Evolutionary conservation across 2,329 filamentous ascomycete species (phyloP).

Genomic region (Emergomyces orientalis): DNA sequence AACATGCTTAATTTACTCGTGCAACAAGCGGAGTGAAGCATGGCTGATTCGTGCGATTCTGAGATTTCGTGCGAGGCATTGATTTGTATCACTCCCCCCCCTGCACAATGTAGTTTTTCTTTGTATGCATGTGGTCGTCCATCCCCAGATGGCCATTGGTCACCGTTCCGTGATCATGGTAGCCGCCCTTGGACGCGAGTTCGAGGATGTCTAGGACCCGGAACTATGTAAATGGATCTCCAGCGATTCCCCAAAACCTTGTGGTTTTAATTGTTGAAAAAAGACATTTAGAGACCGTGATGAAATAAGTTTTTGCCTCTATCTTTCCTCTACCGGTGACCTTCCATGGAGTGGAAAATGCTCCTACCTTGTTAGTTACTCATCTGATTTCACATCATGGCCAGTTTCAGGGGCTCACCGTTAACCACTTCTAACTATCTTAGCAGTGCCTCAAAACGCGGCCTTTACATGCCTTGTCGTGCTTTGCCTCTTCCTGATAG

Average conservation of each 20-base stretch:
- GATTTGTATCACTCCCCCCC: not conserved
- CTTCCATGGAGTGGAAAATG: not conserved
- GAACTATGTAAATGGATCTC: not conserved
- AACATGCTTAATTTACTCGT: not conserved
- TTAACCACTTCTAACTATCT: not conserved
- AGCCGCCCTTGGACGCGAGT: not conserved
- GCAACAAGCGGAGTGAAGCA: not conserved
- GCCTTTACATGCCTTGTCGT: not conserved
- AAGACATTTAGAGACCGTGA: not conserved
- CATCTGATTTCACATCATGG: not conserved
- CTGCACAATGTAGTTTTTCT: not conserved
- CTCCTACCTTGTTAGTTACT: not conserved
- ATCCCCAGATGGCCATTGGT: not conserved
- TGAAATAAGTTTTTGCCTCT: not conserved
- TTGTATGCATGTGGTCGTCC: not conserved
- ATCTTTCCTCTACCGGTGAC: not conserved
- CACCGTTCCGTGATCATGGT: not conserved
- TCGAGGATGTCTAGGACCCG: not conserved
- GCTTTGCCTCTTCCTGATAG: not conserved
- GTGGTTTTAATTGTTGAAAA: not conserved
- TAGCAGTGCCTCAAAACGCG: not conserved
- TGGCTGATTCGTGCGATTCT: not conserved
- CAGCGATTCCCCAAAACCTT: not conserved
- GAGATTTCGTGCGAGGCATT: not conserved
- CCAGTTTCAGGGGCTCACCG: not conserved